Evolutionary conservation across 139 green algal species (phyloP).

Genomic region (Chlamydomonas sp.): DNA sequence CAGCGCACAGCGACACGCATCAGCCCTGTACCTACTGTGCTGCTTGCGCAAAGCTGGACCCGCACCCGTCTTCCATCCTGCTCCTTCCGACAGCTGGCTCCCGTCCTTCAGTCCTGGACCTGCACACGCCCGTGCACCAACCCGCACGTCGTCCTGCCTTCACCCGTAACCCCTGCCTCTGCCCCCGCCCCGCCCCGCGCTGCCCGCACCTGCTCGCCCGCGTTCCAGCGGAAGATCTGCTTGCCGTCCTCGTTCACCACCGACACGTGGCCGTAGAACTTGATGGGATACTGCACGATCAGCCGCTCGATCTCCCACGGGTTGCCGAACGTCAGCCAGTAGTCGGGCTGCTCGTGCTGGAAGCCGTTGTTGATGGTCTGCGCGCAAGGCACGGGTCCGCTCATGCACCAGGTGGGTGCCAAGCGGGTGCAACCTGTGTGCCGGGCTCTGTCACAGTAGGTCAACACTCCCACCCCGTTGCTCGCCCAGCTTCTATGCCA

Average conservation of each 20-base stretch:
- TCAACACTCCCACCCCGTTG: no score
- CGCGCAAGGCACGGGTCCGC: background rate
- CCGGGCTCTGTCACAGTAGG: no score
- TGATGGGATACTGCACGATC: constrained; percentile 56
- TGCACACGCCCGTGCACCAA: no score
- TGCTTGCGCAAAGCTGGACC: no score
- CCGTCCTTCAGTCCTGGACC: no score
- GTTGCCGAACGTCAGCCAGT: constrained; percentile 97
- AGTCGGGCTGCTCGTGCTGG: constrained; percentile 97
- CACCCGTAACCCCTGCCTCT: background rate
- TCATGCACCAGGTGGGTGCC: background rate
- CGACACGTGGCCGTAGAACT: constrained; percentile 62
- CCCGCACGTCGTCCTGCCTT: no score
- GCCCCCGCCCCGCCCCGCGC: background rate
- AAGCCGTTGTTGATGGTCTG: constrained; percentile 91
- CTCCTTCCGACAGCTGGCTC: no score
- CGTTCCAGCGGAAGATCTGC: constrained; percentile 95
- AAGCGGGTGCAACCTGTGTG: no score
- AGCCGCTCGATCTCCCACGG: constrained; percentile 96
- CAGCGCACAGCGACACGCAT: background rate
- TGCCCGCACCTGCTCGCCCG: constrained; percentile 82
- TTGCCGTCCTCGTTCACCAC: constrained; percentile 77
- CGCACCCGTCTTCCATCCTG: no score
- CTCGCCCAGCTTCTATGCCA: background rate
- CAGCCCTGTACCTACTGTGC: no score